Evolutionary conservation across 2,329 filamentous ascomycete species (phyloP), one percentile per base, ranked within the genome.

Genomic region (Fulvia fulva): DNA sequence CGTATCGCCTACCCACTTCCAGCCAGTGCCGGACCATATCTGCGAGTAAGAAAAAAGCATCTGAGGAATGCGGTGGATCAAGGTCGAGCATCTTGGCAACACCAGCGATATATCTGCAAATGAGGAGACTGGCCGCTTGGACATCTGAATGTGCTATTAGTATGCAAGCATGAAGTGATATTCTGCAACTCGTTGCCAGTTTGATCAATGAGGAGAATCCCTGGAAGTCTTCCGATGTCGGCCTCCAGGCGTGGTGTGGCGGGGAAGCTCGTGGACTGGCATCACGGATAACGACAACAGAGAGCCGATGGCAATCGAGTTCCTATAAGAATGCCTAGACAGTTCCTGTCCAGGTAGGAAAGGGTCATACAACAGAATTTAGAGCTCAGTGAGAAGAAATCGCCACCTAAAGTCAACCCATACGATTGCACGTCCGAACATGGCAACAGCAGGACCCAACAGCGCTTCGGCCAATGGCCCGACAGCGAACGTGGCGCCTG

Each of bases 391-490:
- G 16, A 12, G 28, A 32, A 32, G 28, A 7, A 32, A 11, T 32
- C 12, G 37, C 8, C 2, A 19, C 19, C 14, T 41, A n/a, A n/a
- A 41, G 37, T 34, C 4, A 19, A 16, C 14, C 8, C 8, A 19
- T 6, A 41, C 16, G 16, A n/a, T 3, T 8, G 1, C n/a, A n/a
- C n/a, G 1, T 14, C 37, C 37, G 5, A n/a, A 22, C 16, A 50
- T 50, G 47, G 47, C 47, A 21, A 14, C 47, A 9, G 32, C 26
- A 32, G 47, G 14, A 30, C 25, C 16, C 1, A 32, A 32, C 26
- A 56, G n/a, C 14, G 46, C 45, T n/a, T 34, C 45, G 23, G 28
- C 32, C 54, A 56, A 56, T 32, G 54, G 54, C 5, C 45, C 46
- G 12, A 51, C 32, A 7, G 54, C 54, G 9, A 37, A 56, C 6